These are phyloP conservation scores for Diospyros kaki DNA, from an alignment of 148 eudicot genomes.

Conservation along the genomic window DNA sequence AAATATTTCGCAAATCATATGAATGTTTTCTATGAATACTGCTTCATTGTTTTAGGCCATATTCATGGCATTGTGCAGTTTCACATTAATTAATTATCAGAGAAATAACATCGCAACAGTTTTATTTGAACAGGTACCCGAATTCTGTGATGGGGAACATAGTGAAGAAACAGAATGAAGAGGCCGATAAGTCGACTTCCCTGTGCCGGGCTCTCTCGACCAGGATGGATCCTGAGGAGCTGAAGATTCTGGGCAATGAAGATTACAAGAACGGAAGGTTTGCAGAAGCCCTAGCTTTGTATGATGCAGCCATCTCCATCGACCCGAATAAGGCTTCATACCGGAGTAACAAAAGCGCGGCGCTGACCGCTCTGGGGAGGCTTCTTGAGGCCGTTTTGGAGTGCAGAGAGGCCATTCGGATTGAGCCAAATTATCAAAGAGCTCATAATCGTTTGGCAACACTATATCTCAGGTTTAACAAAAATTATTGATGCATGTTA, in stretches of 20 bases:
- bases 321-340: constrained; percentile 88
- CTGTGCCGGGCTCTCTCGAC: constrained; percentile 83
- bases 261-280: constrained; percentile 90
- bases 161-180: constrained; percentile 35
- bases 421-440: constrained; percentile 79
- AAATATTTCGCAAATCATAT: too few relatives aligned
- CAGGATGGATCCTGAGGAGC: constrained; percentile 90
- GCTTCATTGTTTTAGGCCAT: too few relatives aligned
- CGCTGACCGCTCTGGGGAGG: constrained; percentile 78
- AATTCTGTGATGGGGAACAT: constrained; percentile 53
- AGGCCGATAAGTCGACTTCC: constrained; percentile 34
- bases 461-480: constrained; percentile 63
- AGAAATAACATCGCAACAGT: too few relatives aligned
- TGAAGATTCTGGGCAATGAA: constrained; percentile 91
- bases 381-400: constrained; percentile 93
- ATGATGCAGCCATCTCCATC: constrained; percentile 85
- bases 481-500: too few relatives aligned
- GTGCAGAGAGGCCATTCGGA: constrained; percentile 80
- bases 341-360: constrained; percentile 88
- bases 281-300: constrained; percentile 83
- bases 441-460: constrained; percentile 92
- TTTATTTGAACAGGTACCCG: constrained; percentile 16
- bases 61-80: too few relatives aligned
- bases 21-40: too few relatives aligned
- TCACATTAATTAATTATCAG: too few relatives aligned